Conservation (phyloP, 805 yeast species). For the Nakazawaea holstii region DNA sequence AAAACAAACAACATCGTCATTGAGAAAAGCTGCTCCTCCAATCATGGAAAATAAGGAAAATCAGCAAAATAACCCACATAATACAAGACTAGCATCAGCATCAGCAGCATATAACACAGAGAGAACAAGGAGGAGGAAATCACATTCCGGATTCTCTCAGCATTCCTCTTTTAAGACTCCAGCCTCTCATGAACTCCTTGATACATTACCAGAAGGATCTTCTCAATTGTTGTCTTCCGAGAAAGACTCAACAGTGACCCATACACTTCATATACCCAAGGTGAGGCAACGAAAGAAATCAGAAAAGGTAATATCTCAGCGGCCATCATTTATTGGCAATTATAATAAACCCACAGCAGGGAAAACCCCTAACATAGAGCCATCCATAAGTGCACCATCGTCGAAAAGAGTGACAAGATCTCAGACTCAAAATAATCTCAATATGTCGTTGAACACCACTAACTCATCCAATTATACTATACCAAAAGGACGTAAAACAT, state of each 20-base stretch:
- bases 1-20: slow-evolving; percentile 8
- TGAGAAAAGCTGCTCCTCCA: background rate
- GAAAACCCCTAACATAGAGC: no score
- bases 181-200: background rate
- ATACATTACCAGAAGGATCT: background rate
- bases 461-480: background rate
- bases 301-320: background rate
- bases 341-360: no score
- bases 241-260: background rate
- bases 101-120: background rate
- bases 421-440: background rate
- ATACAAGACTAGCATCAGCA: background rate
- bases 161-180: background rate
- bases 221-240: background rate
- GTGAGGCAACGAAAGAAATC: background rate
- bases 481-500: background rate
- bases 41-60: slow-evolving; percentile 6
- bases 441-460: background rate
- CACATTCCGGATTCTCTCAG: background rate
- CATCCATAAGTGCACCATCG: background rate
- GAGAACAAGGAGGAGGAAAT: background rate
- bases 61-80: background rate
- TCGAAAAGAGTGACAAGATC: background rate
- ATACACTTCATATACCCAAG: background rate
- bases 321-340: background rate